Conservation (phyloP, 148 eudicot genomes). For the Agrostemma githago region DNA sequence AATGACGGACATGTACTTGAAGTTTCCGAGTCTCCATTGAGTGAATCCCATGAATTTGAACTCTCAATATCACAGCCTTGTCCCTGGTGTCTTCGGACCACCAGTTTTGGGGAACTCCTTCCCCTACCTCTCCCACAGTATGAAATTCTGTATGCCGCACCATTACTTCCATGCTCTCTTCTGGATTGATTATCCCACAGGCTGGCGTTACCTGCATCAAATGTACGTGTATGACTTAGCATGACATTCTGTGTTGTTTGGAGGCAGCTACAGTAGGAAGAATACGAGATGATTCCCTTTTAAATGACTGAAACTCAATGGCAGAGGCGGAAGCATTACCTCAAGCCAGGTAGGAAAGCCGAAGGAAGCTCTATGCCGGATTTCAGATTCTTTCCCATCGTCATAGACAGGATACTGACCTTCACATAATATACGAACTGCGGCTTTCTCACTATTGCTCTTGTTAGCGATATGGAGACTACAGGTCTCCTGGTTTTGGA, state of each 20-base stretch:
- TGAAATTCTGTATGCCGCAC: slow-evolving; percentile 64
- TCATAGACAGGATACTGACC: slow-evolving; percentile 51
- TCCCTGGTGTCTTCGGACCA: slow-evolving; percentile 78
- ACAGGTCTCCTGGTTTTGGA: slow-evolving; percentile 66
- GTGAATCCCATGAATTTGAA: slow-evolving; percentile 43
- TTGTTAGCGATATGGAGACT: slow-evolving; percentile 50
- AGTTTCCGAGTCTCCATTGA: slow-evolving; percentile 47
- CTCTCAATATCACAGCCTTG: slow-evolving; percentile 52
- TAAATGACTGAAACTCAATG: neutral
- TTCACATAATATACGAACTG: slow-evolving; percentile 52
- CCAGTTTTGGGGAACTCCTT: slow-evolving; percentile 73
- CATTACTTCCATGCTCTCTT: slow-evolving; percentile 58
- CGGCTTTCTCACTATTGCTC: slow-evolving; percentile 50
- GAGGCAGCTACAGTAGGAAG: neutral
- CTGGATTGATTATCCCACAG: slow-evolving; percentile 62
- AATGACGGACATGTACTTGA: slow-evolving; percentile 47
- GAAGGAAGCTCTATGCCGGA: slow-evolving; percentile 56
- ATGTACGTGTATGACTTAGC: neutral
- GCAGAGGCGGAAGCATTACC: slow-evolving; percentile 37
- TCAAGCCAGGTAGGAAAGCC: slow-evolving; percentile 96
- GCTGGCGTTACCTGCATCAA: slow-evolving; percentile 68
- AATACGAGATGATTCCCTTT: neutral
- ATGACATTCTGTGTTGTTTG: neutral
- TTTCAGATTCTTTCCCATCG: slow-evolving; percentile 43
- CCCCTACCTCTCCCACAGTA: slow-evolving; percentile 54